Base-by-base conservation (phyloP, 1,284 basidiomycete species). In the Ustilago shanxiensis region DNA sequence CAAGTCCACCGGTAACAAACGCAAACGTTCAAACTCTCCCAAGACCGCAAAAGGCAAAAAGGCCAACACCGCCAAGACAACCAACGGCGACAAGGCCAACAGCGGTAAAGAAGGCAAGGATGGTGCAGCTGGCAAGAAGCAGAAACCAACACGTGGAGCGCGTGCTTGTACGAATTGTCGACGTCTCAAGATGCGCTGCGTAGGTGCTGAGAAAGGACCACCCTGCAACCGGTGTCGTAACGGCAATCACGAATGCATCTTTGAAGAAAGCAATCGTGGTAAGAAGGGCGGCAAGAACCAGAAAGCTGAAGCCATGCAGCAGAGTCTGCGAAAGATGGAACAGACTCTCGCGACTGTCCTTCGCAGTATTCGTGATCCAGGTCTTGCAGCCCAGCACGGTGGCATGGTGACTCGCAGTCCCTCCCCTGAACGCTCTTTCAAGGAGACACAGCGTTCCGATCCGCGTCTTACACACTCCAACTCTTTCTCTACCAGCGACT, bases 161-260 rank as follows among this genome's bases (percentile, higher is more conserved):
- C 94, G 94, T 59, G 95, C 95, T 0, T 97, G 95, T 79, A 95
- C 93, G 0, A 94, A 95, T 33, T 98, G 96, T 86, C 91, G 96
- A 35, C 92, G 95, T 54, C 91, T 98, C 74, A 99, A 99, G 89
- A 99, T 99, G 96, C 93, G 96, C 79, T 99, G 96, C 79, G 94
- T 97, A 20, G 95, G 93, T 39, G 93, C 94, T 1, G 95, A 97
- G 83, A 86, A 95, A 37, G 95, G 94, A 0, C 93, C 93, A 0
- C 94, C 95, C 0, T 98, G 95, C 88, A 95, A 95, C 75, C 88
- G 88, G 35, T 82, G 88, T 58, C 66, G 72, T 52, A 82, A 82
- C 66, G 76, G 77, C 58, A 74, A 79, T 20, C 66, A 79, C 78
- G 79, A 86, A 47, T 86, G 84, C 59, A 72, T 85, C 68, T 86